Percentiles rank a stretch among this genome's conserved stretches.
phyloP scores from a whole-genome alignment of 805 yeast species.

The Wickerhamiella dianesei region DNA sequence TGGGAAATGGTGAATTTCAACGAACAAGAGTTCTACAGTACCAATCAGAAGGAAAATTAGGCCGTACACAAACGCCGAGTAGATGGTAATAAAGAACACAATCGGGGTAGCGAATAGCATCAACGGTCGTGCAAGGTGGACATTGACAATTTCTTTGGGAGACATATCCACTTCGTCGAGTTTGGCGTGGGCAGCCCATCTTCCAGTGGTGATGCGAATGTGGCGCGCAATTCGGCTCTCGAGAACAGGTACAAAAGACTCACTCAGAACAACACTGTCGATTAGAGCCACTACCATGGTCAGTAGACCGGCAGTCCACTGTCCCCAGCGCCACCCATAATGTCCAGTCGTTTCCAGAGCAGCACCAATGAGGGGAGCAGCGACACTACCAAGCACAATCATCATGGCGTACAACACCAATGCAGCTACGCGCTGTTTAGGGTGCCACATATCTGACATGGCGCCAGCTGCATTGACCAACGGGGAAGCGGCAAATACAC shows the following conservation, averaged over 20 bases:
- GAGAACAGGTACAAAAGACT: slow-evolving; percentile 32
- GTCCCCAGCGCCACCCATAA: slow-evolving; percentile 44
- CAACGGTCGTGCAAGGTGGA: slow-evolving; percentile 66
- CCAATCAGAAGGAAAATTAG: slow-evolving; percentile 30
- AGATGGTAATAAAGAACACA: slow-evolving; percentile 27
- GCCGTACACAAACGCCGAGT: slow-evolving; percentile 32
- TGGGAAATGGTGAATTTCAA: slow-evolving; percentile 23
- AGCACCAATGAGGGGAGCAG: slow-evolving; percentile 33
- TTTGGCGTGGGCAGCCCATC: slow-evolving; percentile 72
- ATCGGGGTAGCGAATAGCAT: slow-evolving; percentile 46
- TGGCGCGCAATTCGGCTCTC: slow-evolving; percentile 49
- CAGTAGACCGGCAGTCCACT: slow-evolving; percentile 36
- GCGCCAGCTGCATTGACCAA: slow-evolving; percentile 45
- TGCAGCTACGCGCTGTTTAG: slow-evolving; percentile 38
- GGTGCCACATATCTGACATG: slow-evolving; percentile 43
- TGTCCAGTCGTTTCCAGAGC: slow-evolving; percentile 26
- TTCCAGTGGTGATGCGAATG: slow-evolving; percentile 62
- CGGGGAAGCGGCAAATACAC: slow-evolving; percentile 46
- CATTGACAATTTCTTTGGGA: slow-evolving; percentile 48
- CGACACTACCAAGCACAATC: slow-evolving; percentile 30
- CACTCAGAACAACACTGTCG: slow-evolving; percentile 27
- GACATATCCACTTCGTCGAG: slow-evolving; percentile 71
- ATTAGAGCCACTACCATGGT: slow-evolving; percentile 23
- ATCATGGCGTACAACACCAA: slow-evolving; percentile 35
- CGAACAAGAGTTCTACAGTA: slow-evolving; percentile 28